A percentile compares a stretch with the other conserved stretches of the same genome.
Conservation (phyloP, 1,284 basidiomycete genomes). For the Cerioporus squamosus region DNA sequence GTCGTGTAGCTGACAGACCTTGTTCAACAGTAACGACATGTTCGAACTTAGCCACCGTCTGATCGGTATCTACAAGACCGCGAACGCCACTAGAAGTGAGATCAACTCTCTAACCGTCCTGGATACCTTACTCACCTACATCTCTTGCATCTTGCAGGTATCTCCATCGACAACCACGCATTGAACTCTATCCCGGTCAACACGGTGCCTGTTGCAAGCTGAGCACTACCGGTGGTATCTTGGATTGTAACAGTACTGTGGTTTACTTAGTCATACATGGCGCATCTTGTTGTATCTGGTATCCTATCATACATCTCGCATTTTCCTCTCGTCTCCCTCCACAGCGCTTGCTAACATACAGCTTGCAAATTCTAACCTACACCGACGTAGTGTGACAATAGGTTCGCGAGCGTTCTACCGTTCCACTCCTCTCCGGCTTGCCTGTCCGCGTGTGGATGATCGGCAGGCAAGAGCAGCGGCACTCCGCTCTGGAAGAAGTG, state of each 20-base stretch:
- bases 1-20: not conserved
- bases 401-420: conserved; percentile 9
- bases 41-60: conserved; percentile 94
- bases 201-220: conserved; percentile 7
- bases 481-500: conserved; percentile 48
- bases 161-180: conserved; percentile 49
- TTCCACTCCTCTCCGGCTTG: conserved; percentile 7
- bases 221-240: not conserved
- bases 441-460: conserved; percentile 8
- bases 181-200: conserved; percentile 32
- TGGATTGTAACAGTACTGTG: conserved; percentile 5
- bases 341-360: not conserved
- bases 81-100: conserved; percentile 83
- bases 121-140: conserved; percentile 4
- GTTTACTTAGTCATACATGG: conserved; percentile 1
- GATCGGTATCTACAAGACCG: conserved; percentile 98
- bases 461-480: conserved; percentile 38
- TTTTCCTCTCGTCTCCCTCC: not conserved
- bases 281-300: conserved; percentile 10
- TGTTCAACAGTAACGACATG: conserved; percentile 81
- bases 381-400: conserved; percentile 11
- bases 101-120: conserved; percentile 8
- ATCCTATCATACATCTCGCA: conserved; percentile 4
- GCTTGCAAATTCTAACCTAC: not conserved
- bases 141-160: conserved; percentile 36